phyloP scores from a whole-genome alignment of 768 basidiomycete species.

The Suillus sp. region DNA sequence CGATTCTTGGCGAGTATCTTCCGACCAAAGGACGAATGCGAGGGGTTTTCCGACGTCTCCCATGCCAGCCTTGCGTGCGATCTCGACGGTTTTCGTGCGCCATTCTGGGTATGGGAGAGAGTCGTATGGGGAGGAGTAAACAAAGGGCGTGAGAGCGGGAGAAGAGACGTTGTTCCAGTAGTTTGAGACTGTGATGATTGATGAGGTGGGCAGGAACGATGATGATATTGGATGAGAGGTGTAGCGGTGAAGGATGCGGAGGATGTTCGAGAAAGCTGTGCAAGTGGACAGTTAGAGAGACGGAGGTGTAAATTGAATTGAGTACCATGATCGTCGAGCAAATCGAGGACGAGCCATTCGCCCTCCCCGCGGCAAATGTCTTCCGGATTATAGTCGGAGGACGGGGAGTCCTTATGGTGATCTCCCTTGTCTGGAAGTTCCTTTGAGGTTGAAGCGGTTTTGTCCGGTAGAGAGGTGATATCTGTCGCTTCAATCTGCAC shows the following conservation, averaged over 20 bases:
- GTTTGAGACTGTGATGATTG: slow-evolving; percentile 62
- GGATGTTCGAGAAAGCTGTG: slow-evolving; percentile 50
- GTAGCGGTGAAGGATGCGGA: slow-evolving; percentile 55
- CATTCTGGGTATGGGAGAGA: slow-evolving; percentile 68
- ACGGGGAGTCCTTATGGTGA: not conserved
- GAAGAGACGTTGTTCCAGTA: slow-evolving; percentile 18
- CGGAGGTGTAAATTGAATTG: not conserved
- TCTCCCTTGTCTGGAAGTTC: slow-evolving; percentile 13
- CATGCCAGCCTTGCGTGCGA: slow-evolving; percentile 58
- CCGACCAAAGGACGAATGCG: slow-evolving; percentile 46
- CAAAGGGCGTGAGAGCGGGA: slow-evolving; percentile 25
- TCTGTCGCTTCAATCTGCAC: slow-evolving; percentile 11
- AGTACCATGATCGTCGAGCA: slow-evolving; percentile 49
- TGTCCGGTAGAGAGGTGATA: slow-evolving; percentile 2
- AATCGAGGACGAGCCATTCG: slow-evolving; percentile 56
- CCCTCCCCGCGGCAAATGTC: slow-evolving; percentile 27
- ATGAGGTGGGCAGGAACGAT: slow-evolving; percentile 43
- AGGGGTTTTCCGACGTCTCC: slow-evolving; percentile 58
- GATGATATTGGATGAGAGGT: slow-evolving; percentile 38
- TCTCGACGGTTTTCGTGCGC: slow-evolving; percentile 51
- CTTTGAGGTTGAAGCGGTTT: not conserved
- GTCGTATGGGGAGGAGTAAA: slow-evolving; percentile 34
- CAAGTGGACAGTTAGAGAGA: not conserved
- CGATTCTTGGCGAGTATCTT: slow-evolving; percentile 23
- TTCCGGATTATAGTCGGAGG: slow-evolving; percentile 9